Base-by-base conservation (phyloP, 1,284 basidiomycete species). In the Ganoderma multipileum region DNA sequence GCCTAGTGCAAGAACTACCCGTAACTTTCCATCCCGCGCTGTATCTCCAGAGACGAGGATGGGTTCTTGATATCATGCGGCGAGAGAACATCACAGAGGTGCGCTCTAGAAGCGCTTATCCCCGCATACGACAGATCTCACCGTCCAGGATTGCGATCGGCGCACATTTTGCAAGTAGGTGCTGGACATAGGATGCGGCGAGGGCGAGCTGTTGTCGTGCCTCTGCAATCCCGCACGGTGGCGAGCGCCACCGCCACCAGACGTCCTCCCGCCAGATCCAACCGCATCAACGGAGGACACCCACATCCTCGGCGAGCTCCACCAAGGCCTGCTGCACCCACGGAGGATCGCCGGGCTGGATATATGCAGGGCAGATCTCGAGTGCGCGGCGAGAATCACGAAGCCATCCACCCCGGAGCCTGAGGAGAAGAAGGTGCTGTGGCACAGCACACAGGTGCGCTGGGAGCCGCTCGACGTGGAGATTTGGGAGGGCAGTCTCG, bases 401-500 rank as follows among this genome's bases (percentile, higher is more conserved):
- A 78, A 81, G 6, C 83, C 85, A 0, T 65, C 82, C 72, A 52
- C 68, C n/a, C 38, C 71, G 0, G 38, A 47, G 11, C 42, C 71
- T 0, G 36, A 47, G 8, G 18, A 64, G 39, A 64, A 26, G 23
- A 8, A 28, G 59, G 59, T 63, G 67, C 64, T 63, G 38, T 72
- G 70, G 71, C 66, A 69, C 47, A 72, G 67, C 12, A 67, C 63
- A 30, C 61, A 67, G 52, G 67, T 73, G 9, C 85, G 96, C 52
- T 98, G 95, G 93, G 91, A 95, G 71, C 82, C 87, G 4, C 79
- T 97, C 33, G 82, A 87, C 11, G 89, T 90, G 6, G 87, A 91
- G 73, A 79, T 98, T 1, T 98, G 93, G 92, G 85, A 93, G 55
- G 97, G 97, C 9, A 91, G 90, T 0, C 83, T 98, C 57, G 89